Conservation (phyloP, 2,329 filamentous ascomycete genomes). For the Pyrenophora seminiperda region DNA sequence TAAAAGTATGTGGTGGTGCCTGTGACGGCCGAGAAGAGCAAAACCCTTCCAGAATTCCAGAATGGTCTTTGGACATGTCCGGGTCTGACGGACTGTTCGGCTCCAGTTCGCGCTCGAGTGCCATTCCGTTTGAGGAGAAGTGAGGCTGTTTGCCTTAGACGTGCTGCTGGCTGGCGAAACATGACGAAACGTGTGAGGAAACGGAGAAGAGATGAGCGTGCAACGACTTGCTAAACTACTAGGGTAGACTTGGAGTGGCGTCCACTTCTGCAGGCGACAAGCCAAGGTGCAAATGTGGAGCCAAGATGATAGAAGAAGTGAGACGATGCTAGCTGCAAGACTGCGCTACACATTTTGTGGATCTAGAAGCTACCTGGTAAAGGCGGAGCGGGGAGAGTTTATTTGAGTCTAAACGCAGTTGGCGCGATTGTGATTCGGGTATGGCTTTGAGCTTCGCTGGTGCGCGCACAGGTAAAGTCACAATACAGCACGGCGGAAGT, state of each 20-base stretch:
- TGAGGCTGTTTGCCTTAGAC: slow-evolving; percentile 36
- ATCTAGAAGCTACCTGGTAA: slow-evolving; percentile 28
- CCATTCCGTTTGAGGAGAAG: slow-evolving; percentile 37
- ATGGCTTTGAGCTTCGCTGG: slow-evolving; percentile 32
- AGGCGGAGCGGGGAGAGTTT: slow-evolving; percentile 38
- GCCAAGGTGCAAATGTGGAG: slow-evolving; percentile 25
- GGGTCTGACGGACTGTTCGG: slow-evolving; percentile 30
- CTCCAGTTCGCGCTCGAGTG: slow-evolving; percentile 33
- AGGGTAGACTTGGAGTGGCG: slow-evolving; percentile 21
- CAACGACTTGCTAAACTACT: slow-evolving; percentile 21
- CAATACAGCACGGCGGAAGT: slow-evolving; percentile 27
- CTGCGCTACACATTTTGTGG: slow-evolving; percentile 36
- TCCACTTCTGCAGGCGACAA: slow-evolving; percentile 31
- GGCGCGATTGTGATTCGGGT: slow-evolving; percentile 34
- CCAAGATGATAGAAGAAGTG: slow-evolving; percentile 25
- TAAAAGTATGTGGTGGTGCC: slow-evolving; percentile 59
- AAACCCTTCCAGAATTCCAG: slow-evolving; percentile 55
- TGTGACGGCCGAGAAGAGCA: slow-evolving; percentile 57
- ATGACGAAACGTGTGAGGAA: slow-evolving; percentile 28
- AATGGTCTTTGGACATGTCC: slow-evolving; percentile 40
- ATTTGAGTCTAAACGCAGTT: slow-evolving; percentile 46
- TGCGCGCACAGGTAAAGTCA: slow-evolving; percentile 43
- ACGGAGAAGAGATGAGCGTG: slow-evolving; percentile 11
- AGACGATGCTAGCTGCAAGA: slow-evolving; percentile 24
- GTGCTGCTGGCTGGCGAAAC: slow-evolving; percentile 40